Evolutionary conservation across 176 grass and related monocot genomes (phyloP).

Genomic region (Triticum monococcum): DNA sequence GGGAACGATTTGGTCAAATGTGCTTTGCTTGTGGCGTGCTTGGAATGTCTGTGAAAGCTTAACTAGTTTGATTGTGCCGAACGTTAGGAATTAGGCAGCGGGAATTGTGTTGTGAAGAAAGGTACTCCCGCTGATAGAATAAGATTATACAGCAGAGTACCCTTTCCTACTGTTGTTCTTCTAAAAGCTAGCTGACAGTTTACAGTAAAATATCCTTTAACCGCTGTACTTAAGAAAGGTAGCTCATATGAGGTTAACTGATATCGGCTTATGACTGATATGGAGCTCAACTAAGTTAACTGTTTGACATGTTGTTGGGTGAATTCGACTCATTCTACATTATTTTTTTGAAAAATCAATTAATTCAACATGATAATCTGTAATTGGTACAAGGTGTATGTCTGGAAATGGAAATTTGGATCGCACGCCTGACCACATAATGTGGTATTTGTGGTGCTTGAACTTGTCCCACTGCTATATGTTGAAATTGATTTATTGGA

Average conservation of each 20-base stretch:
- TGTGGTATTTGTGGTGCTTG: background rate
- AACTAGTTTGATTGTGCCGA: constrained; percentile 34
- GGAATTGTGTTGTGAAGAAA: background rate
- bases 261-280: background rate
- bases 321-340: background rate
- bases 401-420: background rate
- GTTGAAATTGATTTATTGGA: background rate
- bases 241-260: background rate
- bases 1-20: constrained; percentile 26
- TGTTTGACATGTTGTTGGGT: background rate
- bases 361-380: background rate
- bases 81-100: constrained; percentile 30
- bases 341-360: no score
- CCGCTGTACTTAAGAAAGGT: background rate
- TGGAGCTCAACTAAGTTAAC: background rate
- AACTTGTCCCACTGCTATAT: constrained; percentile 17
- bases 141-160: background rate
- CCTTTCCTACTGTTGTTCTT: background rate
- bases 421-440: background rate
- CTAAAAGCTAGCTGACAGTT: background rate
- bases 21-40: constrained; percentile 31
- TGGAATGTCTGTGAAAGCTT: constrained; percentile 15
- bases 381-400: background rate
- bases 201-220: background rate
- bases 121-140: background rate